phyloP scores from a whole-genome alignment of 2,329 filamentous ascomycete genomes.

The Cryphonectria nitschkei region DNA sequence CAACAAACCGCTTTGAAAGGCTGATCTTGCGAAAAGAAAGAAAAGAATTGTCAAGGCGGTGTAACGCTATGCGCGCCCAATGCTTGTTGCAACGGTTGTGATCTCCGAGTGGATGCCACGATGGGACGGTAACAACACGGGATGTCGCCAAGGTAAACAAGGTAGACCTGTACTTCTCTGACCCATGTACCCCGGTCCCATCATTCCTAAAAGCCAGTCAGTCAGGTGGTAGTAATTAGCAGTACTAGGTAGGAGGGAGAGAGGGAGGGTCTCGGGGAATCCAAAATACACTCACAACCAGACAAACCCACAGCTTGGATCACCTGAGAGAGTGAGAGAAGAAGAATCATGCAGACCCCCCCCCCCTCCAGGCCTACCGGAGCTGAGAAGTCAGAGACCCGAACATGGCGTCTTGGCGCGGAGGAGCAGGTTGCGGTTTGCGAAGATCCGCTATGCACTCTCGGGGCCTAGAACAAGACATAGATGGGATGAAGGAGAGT shows the following conservation, averaged over 20 bases:
- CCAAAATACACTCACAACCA: conserved; percentile 22
- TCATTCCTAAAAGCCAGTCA: background rate
- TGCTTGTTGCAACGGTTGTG: conserved; percentile 19
- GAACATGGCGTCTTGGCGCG: conserved; percentile 24
- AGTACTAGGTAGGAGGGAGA: too few species aligned
- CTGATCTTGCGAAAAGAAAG: background rate
- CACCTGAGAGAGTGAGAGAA: background rate
- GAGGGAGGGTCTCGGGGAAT: background rate
- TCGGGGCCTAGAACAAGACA: background rate
- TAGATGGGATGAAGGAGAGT: background rate
- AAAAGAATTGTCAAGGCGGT: background rate
- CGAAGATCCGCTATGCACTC: conserved; percentile 1
- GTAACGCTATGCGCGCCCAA: conserved; percentile 1
- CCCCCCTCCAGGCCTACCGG: conserved; percentile 3
- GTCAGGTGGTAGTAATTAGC: background rate
- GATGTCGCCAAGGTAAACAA: background rate
- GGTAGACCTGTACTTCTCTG: background rate
- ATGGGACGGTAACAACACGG: conserved; percentile 8
- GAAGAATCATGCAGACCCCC: conserved; percentile 2
- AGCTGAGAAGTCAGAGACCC: conserved; percentile 18
- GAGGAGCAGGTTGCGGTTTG: conserved; percentile 8
- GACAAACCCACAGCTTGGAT: conserved; percentile 8
- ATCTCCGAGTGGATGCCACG: conserved; percentile 20
- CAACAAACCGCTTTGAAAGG: conserved; percentile 6
- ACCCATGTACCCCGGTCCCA: background rate